A percentile compares a stretch with the other conserved stretches of the same genome.
These are phyloP conservation scores for Candida tropicalis DNA, from an alignment of 1,139 yeast genomes.

Conservation along the genomic window DNA sequence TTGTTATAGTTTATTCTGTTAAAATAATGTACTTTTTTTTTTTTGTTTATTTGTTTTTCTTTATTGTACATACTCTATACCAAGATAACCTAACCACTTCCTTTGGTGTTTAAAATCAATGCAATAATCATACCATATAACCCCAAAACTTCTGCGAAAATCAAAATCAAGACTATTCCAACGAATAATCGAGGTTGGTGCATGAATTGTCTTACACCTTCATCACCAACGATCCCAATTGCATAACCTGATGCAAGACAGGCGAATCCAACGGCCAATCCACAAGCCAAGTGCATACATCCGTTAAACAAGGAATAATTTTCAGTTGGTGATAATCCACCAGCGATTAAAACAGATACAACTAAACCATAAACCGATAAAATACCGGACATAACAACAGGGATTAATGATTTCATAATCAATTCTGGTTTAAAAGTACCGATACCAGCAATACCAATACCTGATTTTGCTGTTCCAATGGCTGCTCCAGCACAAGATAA, in stretches of 20 bases:
- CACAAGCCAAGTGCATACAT: conserved; percentile 96
- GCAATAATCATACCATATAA: conserved; percentile 95
- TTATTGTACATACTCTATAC: neutral
- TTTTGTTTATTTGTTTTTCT: conserved; percentile 1
- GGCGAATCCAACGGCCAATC: conserved; percentile 91
- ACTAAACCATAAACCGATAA: conserved; percentile 95
- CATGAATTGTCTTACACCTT: conserved; percentile 96
- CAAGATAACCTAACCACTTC: conserved; percentile 57
- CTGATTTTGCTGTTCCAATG: conserved; percentile 97
- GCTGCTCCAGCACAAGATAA: conserved; percentile 96
- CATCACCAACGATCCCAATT: conserved; percentile 98
- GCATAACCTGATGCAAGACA: conserved; percentile 98
- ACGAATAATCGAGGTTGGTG: conserved; percentile 97
- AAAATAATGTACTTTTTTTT: too few species aligned
- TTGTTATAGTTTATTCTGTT: too few species aligned
- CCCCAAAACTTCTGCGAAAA: conserved; percentile 99
- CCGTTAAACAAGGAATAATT: conserved; percentile 90
- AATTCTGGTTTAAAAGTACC: conserved; percentile 84
- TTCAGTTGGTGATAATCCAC: conserved; percentile 77
- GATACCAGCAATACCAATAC: conserved; percentile 93
- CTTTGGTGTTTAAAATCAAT: conserved; percentile 85
- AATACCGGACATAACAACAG: conserved; percentile 98
- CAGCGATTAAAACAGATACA: conserved; percentile 94
- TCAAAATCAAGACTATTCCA: conserved; percentile 94
- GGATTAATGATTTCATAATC: conserved; percentile 83